Base-by-base conservation (phyloP, 164 flowering plant species). In the Sedum album region DNA sequence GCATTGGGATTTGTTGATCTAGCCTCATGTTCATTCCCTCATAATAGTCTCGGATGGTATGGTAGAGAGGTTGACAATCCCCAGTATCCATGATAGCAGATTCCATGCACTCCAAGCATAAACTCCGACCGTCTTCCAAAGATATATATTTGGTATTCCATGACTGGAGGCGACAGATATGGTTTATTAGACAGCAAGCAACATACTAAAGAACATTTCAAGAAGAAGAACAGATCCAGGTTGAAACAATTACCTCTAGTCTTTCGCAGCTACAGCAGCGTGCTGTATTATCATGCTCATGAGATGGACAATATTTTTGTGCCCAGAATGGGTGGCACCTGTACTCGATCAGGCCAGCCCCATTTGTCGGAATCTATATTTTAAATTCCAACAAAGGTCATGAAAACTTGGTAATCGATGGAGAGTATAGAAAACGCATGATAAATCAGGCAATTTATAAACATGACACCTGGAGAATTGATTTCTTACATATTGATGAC, bases 261-360 rank as follows among this genome's bases (percentile, higher is more conserved):
- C 97, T 89, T 73, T 93, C 98, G 77, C 98, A 94, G 68, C 98
- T 91, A 69, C 97, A 88, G 76, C 97, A 94, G 31, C 97, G 87
- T 65, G 90, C 83, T 6, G 97, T 91, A 61, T 68, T 76, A 68
- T 94, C 98, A 69, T 83, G 81, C 74, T 94, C 98, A 62, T 94
- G 98, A 4, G 93, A 79, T 68, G 98, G 98, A 72, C 98, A 94
- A 64, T 91, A 94, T 70, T 88, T 94, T 66, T 91, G 98, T 38
- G 82, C 75, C 97, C 98, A 94, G 76, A 85, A 94, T 15, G 96
- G 97, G 69, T 94, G 98, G 74, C 93, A 89, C 67, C 96, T 76
- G 68, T 91, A 94, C 86, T 94, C 97, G 26, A 91, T 94, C 75
- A 91, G 76, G 69, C 97, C 97, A 76, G 88, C 89, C 74, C 76